Conservation (phyloP, 2,329 filamentous ascomycete species). For the Alternaria viburni region DNA sequence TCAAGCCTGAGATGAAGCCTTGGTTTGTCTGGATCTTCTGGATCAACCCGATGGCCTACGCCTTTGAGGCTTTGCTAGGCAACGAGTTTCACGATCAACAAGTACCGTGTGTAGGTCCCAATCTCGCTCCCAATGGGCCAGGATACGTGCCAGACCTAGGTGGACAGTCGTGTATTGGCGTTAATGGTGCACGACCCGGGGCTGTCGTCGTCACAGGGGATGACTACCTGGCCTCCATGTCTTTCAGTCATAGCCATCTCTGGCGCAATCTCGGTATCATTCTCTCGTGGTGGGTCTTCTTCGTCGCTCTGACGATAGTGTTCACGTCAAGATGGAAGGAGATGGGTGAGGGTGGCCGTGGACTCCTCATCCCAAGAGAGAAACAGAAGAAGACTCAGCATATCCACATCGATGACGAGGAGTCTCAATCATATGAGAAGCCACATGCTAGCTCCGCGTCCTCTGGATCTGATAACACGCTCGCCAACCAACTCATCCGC, state of each 20-base stretch:
- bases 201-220: slow-evolving; percentile 60
- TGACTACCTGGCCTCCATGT: slow-evolving; percentile 61
- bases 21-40: slow-evolving; percentile 87
- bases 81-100: slow-evolving; percentile 74
- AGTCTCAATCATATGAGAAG: slow-evolving; percentile 46
- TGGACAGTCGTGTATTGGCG: slow-evolving; percentile 62
- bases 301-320: slow-evolving; percentile 62
- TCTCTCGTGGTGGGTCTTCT: slow-evolving; percentile 49
- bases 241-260: slow-evolving; percentile 33
- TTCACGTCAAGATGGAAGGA: slow-evolving; percentile 65
- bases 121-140: slow-evolving; percentile 56
- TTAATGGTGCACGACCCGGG: slow-evolving; percentile 61
- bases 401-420: slow-evolving; percentile 54
- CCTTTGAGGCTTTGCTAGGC: slow-evolving; percentile 76
- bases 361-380: slow-evolving; percentile 64
- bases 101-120: slow-evolving; percentile 60
- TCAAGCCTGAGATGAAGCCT: slow-evolving; percentile 66
- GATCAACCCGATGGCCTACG: slow-evolving; percentile 76
- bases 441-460: background rate
- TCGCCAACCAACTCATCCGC: slow-evolving; percentile 57
- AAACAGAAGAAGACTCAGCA: slow-evolving; percentile 23
- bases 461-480: background rate
- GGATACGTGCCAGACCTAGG: slow-evolving; percentile 52
- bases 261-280: slow-evolving; percentile 54
- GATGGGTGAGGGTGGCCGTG: slow-evolving; percentile 57